A percentile compares a stretch with the other conserved stretches of the same genome.
phyloP scores from a whole-genome alignment of 352 stramenopile genomes.

The Chrysophaeum taylorii region DNA sequence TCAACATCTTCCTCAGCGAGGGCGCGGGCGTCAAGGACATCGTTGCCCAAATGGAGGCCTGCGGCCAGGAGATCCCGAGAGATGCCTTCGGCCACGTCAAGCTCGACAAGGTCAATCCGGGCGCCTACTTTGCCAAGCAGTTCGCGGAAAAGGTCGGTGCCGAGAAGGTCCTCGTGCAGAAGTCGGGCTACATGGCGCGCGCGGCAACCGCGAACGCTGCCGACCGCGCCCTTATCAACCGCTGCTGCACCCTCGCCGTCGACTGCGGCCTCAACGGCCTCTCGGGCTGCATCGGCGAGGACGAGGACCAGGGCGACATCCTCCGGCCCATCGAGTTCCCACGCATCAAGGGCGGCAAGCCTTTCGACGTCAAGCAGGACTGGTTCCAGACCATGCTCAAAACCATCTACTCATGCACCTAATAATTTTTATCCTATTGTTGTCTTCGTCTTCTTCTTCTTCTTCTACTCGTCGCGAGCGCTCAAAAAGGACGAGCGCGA shows the following conservation, averaged over 20 bases:
- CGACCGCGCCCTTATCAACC: constrained; percentile 49
- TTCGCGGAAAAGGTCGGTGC: constrained; percentile 44
- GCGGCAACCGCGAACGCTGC: constrained; percentile 49
- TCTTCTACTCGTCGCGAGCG: no score
- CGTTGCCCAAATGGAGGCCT: constrained; percentile 46
- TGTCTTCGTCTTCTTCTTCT: no score
- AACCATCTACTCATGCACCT: neutral
- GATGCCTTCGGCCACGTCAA: constrained; percentile 59
- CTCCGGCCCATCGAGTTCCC: constrained; percentile 51
- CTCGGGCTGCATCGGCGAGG: constrained; percentile 55
- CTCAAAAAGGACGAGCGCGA: no score
- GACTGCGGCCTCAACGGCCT: constrained; percentile 43
- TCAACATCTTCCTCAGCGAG: constrained; percentile 62
- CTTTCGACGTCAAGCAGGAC: constrained; percentile 40
- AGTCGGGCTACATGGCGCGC: constrained; percentile 57
- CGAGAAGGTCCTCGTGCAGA: constrained; percentile 61
- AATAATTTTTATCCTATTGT: no score
- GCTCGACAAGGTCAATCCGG: constrained; percentile 57
- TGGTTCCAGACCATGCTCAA: constrained; percentile 56
- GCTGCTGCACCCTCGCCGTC: constrained; percentile 48
- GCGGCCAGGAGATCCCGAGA: constrained; percentile 38
- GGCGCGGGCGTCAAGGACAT: constrained; percentile 54
- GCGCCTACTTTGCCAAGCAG: constrained; percentile 51
- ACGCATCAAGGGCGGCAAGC: constrained; percentile 56
- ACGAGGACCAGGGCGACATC: constrained; percentile 39